Evolutionary conservation across 2,329 filamentous ascomycete genomes (phyloP), one percentile per base, ranked within the genome.

Genomic region (Knufia fluminis): DNA sequence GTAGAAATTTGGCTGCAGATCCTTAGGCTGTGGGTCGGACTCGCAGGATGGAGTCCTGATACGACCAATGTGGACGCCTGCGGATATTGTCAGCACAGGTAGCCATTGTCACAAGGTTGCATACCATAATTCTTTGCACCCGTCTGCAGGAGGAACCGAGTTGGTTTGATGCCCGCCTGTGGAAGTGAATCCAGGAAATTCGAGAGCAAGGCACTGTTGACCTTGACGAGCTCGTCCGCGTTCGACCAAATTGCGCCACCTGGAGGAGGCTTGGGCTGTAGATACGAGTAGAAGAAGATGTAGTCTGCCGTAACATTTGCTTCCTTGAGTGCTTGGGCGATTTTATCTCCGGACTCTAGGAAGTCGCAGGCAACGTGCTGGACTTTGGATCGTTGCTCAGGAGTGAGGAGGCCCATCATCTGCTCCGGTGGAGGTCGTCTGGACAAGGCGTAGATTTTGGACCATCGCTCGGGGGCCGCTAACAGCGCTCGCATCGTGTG

Each of bases 201-300:
- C 9, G 63, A 59, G 9, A 77, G 64, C 2, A 77, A 62, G 6
- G 56, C 48, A 10, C 55, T 48, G 51, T 78, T 78, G 9, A 76
- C 66, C 22, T 65, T 66, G 20, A 68, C 68, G 58, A 77, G 63
- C 54, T 75, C 71, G 16, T 77, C 70, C 4, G 70, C 71, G 55
- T 75, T 69, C 19, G 68, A 70, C 73, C 74, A 77, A 8, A 74
- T 58, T 1, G 66, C 63, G 12, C 63, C 61, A 1, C 70, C 70
- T 14, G 65, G 61, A 49, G 71, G 71, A 1, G 73, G 73, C 24
- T 66, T 61, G 0, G 69, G 68, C 53, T 78, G 75, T n/a, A 76
- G 64, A 62, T 78, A 78, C 1, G 72, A 72, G 51, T 71, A 77
- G 64, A 76, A 78, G 61, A 77, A 77, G 17, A 75, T 63, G 54